Conservation (phyloP, 2,329 filamentous ascomycete species). For the Colletotrichum plurivorum region DNA sequence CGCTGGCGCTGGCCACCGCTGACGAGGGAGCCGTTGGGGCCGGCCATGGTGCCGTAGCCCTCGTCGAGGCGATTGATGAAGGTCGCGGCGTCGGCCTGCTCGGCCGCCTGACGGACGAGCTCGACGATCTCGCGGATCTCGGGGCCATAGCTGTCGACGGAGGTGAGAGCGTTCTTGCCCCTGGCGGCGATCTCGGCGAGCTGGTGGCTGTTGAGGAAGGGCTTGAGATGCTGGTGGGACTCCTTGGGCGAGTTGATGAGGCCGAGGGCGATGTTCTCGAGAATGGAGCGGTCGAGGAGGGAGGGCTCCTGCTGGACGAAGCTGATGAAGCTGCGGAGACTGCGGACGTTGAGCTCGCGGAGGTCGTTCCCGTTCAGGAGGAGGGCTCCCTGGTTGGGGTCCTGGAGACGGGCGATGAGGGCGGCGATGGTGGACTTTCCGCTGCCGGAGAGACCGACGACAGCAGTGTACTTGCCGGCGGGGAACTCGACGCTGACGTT, state of each 20-base stretch:
- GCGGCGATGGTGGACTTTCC: constrained; percentile 62
- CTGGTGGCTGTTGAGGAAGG: constrained; percentile 56
- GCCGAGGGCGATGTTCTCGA: constrained; percentile 60
- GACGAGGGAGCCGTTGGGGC: constrained; percentile 60
- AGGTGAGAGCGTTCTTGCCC: constrained; percentile 44
- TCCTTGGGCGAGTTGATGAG: constrained; percentile 52
- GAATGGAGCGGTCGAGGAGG: constrained; percentile 53
- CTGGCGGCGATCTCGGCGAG: constrained; percentile 60
- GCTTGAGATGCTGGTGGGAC: constrained; percentile 51
- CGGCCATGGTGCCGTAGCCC: constrained; percentile 62
- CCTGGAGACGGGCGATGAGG: constrained; percentile 60
- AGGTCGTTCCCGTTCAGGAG: constrained; percentile 55
- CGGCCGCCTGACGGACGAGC: constrained; percentile 61
- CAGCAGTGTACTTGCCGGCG: constrained; percentile 59
- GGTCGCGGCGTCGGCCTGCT: constrained; percentile 66
- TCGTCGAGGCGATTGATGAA: constrained; percentile 65
- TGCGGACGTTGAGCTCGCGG: constrained; percentile 52
- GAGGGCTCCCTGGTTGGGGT: constrained; percentile 57
- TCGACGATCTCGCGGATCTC: constrained; percentile 58
- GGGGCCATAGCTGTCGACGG: constrained; percentile 41
- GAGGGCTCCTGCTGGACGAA: constrained; percentile 52
- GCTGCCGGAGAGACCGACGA: constrained; percentile 65
- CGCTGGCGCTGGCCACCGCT: constrained; percentile 68
- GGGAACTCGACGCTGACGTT: constrained; percentile 52
- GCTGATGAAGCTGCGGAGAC: constrained; percentile 49